Conservation (phyloP, 176 grass and related monocot species). For the Dactylis glomerata region DNA sequence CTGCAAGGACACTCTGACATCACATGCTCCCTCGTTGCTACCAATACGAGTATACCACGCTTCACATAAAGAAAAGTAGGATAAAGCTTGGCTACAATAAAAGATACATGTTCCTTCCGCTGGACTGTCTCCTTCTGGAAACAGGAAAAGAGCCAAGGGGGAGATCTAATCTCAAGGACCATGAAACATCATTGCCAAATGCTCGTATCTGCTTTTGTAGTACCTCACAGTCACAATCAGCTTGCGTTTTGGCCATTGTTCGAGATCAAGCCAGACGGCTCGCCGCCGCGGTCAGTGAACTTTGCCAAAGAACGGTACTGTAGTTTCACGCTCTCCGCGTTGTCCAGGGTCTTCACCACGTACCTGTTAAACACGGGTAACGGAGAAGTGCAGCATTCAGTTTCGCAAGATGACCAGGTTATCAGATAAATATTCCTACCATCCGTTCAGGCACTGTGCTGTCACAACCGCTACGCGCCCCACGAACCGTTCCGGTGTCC, state of each 20-base stretch:
- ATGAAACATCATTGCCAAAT: not conserved
- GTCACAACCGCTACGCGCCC: constrained; percentile 69
- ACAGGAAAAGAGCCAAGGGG: not conserved
- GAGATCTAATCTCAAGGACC: constrained; percentile 1
- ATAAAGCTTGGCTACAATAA: not conserved
- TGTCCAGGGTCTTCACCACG: constrained; percentile 86
- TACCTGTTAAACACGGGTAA: constrained; percentile 37
- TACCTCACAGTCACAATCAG: constrained; percentile 45
- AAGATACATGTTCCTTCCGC: not conserved
- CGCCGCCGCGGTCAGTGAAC: constrained; percentile 14
- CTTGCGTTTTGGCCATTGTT: constrained; percentile 30
- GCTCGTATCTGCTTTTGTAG: constrained; percentile 14
- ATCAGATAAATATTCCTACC: constrained; percentile 36
- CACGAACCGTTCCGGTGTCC: constrained; percentile 78
- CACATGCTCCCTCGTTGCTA: not conserved
- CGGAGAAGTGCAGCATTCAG: not conserved
- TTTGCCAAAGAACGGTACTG: constrained; percentile 69
- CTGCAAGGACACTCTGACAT: not conserved
- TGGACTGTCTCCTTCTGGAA: not conserved
- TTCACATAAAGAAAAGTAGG: not conserved
- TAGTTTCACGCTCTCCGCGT: constrained; percentile 71
- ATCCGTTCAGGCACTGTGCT: constrained; percentile 90
- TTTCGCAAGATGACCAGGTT: not conserved
- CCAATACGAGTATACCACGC: not conserved
- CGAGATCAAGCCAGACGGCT: constrained; percentile 10